These are phyloP conservation scores for Colletotrichum sp. DNA, from an alignment of 2,329 filamentous ascomycete genomes.

Conservation along the genomic window DNA sequence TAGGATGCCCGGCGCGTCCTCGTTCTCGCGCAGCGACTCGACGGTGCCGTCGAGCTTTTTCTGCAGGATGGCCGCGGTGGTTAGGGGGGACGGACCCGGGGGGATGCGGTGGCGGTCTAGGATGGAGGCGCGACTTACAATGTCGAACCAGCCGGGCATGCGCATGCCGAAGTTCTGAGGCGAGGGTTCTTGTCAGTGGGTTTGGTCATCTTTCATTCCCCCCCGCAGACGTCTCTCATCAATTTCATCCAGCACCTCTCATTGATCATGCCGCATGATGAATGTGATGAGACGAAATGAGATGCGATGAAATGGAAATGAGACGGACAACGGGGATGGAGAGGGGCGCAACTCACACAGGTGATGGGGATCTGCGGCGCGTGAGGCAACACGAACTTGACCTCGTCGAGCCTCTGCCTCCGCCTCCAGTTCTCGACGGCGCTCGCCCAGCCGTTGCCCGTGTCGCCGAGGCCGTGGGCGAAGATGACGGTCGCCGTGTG, in stretches of 20 bases:
- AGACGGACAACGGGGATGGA: background rate
- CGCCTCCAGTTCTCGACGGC: slow-evolving; percentile 88
- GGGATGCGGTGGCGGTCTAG: background rate
- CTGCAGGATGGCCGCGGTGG: background rate
- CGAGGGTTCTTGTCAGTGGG: background rate
- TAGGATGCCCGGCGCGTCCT: slow-evolving; percentile 78
- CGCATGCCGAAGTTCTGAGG: slow-evolving; percentile 72
- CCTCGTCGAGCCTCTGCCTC: slow-evolving; percentile 81
- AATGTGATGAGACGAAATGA: background rate
- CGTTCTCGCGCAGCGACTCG: slow-evolving; percentile 39
- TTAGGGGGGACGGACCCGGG: background rate
- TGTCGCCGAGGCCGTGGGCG: slow-evolving; percentile 89
- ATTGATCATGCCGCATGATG: background rate
- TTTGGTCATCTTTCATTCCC: background rate
- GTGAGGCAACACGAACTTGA: slow-evolving; percentile 94
- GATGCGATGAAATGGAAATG: background rate
- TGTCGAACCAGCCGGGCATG: slow-evolving; percentile 91
- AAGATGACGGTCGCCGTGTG: slow-evolving; percentile 97
- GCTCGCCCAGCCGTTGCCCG: slow-evolving; percentile 77
- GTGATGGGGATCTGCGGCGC: slow-evolving; percentile 88
- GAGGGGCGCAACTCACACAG: slow-evolving; percentile 55
- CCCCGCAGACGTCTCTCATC: background rate
- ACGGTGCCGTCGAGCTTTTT: slow-evolving; percentile 36
- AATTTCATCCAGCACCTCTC: background rate
- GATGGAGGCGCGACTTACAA: slow-evolving; percentile 52